Evolutionary conservation across 1,284 basidiomycete species (phyloP).

Genomic region (Bjerkandera adusta): DNA sequence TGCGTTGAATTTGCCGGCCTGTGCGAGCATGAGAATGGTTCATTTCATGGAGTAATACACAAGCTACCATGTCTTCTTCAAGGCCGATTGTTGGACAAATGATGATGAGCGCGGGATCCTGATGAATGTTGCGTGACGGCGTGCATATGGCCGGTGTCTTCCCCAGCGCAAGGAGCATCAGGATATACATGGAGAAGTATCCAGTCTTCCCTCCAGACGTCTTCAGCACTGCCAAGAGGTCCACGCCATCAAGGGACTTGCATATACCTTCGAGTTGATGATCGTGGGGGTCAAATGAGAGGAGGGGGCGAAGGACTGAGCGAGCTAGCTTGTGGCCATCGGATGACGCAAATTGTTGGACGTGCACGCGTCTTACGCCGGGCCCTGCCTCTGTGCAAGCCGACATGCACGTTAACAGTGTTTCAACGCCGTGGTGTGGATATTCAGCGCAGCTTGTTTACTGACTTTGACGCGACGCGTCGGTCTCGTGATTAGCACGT

Average conservation of each 20-base stretch:
- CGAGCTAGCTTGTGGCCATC: background rate
- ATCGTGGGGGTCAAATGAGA: slow-evolving; percentile 20
- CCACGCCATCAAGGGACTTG: slow-evolving; percentile 13
- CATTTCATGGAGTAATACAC: background rate
- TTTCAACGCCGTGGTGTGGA: too few relatives aligned
- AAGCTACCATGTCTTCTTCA: slow-evolving; percentile 18
- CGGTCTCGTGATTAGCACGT: too few relatives aligned
- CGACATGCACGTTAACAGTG: too few relatives aligned
- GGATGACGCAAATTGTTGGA: background rate
- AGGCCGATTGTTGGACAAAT: slow-evolving; percentile 18
- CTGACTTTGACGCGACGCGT: too few relatives aligned
- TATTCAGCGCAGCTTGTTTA: too few relatives aligned
- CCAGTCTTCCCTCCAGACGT: slow-evolving; percentile 17
- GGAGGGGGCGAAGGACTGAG: background rate
- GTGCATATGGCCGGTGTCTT: slow-evolving; percentile 1
- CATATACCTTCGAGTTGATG: slow-evolving; percentile 17
- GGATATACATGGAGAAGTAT: slow-evolving; percentile 16
- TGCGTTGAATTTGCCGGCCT: too few relatives aligned
- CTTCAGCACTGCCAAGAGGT: slow-evolving; percentile 14
- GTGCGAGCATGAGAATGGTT: background rate
- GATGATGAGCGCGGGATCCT: slow-evolving; percentile 16
- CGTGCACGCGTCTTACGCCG: too few relatives aligned
- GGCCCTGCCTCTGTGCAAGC: too few relatives aligned
- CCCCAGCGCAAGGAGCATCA: slow-evolving; percentile 5
- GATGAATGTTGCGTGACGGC: background rate